Conservation (phyloP, 495 filamentous ascomycete species). For the Penicillium antarcticum region DNA sequence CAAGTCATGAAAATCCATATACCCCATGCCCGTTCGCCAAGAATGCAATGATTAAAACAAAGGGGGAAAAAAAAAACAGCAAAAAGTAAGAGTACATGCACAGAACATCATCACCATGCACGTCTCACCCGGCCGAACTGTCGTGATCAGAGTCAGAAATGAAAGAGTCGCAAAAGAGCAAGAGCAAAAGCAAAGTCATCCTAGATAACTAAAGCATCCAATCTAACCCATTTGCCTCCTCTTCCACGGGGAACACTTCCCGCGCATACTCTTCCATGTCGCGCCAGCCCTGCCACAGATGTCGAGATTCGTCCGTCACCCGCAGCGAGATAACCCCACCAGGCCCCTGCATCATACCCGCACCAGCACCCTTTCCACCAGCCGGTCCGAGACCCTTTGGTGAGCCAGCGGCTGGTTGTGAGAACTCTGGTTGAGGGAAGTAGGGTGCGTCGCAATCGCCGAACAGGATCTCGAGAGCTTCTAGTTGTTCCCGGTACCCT, state of each 20-base stretch:
- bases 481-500: conserved; percentile 87
- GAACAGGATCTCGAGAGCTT: conserved; percentile 62
- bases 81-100: conserved; percentile 22
- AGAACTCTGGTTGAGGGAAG: conserved; percentile 54
- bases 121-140: conserved; percentile 18
- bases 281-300: conserved; percentile 86
- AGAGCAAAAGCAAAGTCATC: neutral
- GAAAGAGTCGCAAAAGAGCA: conserved; percentile 1
- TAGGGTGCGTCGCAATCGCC: conserved; percentile 62
- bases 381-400: conserved; percentile 54
- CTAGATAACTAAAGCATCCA: conserved; percentile 67
- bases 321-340: conserved; percentile 49
- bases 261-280: conserved; percentile 94
- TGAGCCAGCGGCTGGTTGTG: conserved; percentile 42
- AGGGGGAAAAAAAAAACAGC: conserved; percentile 12
- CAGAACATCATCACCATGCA: conserved; percentile 31
- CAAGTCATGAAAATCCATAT: conserved; percentile 26
- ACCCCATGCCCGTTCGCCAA: conserved; percentile 39
- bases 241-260: conserved; percentile 92
- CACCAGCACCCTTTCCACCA: conserved; percentile 59
- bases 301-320: conserved; percentile 68
- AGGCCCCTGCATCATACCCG: conserved; percentile 55
- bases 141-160: conserved; percentile 13
- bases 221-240: conserved; percentile 84
- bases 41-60: conserved; percentile 24